Evolutionary conservation across 2,329 filamentous ascomycete genomes (phyloP).

Genomic region (Parastagonospora nodorum): DNA sequence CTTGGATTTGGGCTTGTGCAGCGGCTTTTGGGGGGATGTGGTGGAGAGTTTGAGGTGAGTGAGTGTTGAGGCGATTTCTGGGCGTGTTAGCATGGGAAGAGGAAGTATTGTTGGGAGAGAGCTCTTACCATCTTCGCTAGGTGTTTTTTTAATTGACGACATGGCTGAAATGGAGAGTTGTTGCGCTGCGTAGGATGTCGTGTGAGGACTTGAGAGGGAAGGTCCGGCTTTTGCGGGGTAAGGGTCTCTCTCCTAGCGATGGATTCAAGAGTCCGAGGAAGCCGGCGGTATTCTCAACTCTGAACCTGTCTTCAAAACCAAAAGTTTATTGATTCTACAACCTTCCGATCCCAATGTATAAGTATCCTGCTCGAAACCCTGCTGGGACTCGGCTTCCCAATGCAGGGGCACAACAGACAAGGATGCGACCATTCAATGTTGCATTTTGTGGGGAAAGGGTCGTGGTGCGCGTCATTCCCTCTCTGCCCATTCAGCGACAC

Average conservation of each 20-base stretch:
- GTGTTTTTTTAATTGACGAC: conserved; percentile 20
- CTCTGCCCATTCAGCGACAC: background rate
- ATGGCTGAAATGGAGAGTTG: conserved; percentile 2
- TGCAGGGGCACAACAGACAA: background rate
- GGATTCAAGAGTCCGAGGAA: conserved; percentile 2
- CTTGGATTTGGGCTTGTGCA: conserved; percentile 41
- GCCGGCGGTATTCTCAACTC: background rate
- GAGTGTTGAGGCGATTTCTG: conserved; percentile 47
- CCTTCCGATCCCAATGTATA: background rate
- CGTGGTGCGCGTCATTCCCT: conserved; percentile 10
- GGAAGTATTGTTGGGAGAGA: background rate
- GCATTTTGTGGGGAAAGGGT: conserved; percentile 8
- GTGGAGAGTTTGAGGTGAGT: conserved; percentile 43
- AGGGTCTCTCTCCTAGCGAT: background rate
- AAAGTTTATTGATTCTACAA: too few species aligned
- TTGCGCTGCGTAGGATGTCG: background rate
- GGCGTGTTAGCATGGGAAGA: background rate
- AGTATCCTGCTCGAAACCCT: background rate
- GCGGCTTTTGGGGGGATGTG: conserved; percentile 36
- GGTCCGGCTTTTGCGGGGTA: conserved; percentile 9
- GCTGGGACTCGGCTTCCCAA: background rate
- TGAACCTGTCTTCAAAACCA: too few species aligned
- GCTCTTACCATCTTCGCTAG: conserved; percentile 20
- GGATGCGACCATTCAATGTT: background rate
- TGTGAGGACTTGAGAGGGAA: background rate